Evolutionary conservation across 2,329 filamentous ascomycete genomes (phyloP).

Genomic region (Penicillium sp.): DNA sequence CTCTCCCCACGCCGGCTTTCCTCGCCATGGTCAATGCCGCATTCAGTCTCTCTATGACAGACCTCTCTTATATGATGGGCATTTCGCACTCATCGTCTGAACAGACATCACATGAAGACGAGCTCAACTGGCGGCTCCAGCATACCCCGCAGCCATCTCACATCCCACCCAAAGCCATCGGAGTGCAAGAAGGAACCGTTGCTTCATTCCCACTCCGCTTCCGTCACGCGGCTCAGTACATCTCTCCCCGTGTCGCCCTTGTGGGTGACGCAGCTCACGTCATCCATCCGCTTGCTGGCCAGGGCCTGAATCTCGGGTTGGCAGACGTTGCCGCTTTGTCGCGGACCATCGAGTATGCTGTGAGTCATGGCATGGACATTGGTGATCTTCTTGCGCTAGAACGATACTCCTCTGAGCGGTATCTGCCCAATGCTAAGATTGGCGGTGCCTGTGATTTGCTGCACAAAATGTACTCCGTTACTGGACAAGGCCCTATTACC

Average conservation of each 20-base stretch:
- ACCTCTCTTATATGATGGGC: slow-evolving; percentile 80
- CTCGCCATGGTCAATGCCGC: slow-evolving; percentile 88
- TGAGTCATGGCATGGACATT: slow-evolving; percentile 82
- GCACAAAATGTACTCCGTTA: slow-evolving; percentile 84
- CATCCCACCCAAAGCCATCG: slow-evolving; percentile 66
- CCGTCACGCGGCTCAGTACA: slow-evolving; percentile 92
- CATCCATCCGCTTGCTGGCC: slow-evolving; percentile 89
- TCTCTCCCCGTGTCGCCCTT: slow-evolving; percentile 83
- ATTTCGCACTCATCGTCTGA: slow-evolving; percentile 44
- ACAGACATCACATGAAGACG: slow-evolving; percentile 61
- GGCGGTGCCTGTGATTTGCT: slow-evolving; percentile 80
- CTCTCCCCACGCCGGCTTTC: slow-evolving; percentile 71
- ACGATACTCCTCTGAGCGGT: slow-evolving; percentile 77
- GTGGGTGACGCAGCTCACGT: slow-evolving; percentile 95
- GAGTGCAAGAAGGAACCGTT: slow-evolving; percentile 74
- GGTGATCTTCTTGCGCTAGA: slow-evolving; percentile 78
- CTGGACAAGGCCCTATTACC: slow-evolving; percentile 73
- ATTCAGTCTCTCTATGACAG: slow-evolving; percentile 76
- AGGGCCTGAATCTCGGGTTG: slow-evolving; percentile 91
- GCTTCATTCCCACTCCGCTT: slow-evolving; percentile 90
- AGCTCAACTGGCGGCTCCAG: slow-evolving; percentile 78
- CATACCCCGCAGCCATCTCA: slow-evolving; percentile 62
- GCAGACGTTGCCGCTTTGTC: slow-evolving; percentile 82
- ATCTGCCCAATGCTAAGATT: slow-evolving; percentile 78
- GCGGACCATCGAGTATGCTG: slow-evolving; percentile 71